A percentile compares a stretch with the other conserved stretches of the same genome.
phyloP scores from a whole-genome alignment of 2,329 filamentous ascomycete genomes.

The Fonsecaea multimorphosa region DNA sequence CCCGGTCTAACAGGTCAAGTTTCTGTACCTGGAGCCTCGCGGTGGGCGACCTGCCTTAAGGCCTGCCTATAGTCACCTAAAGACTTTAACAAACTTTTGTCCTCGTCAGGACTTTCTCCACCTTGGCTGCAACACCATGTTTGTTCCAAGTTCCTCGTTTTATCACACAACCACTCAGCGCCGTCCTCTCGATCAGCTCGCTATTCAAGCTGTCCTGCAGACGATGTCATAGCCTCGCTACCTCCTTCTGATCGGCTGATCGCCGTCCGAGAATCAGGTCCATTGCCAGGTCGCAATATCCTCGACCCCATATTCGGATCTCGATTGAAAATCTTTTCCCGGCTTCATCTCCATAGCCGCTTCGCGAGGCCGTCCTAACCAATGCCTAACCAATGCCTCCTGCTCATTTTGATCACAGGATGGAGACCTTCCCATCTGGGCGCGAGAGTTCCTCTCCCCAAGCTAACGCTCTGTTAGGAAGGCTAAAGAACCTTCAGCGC shows the following conservation, averaged over 20 bases:
- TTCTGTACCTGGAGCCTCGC: conserved; percentile 15
- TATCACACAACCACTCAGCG: conserved; percentile 14
- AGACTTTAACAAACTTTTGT: not conserved
- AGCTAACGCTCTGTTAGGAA: conserved; percentile 27
- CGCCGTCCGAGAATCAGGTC: not conserved
- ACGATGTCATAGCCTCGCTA: conserved; percentile 16
- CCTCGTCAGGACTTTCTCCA: conserved; percentile 15
- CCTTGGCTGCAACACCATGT: conserved; percentile 17
- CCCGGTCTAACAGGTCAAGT: conserved; percentile 1
- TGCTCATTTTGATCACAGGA: conserved; percentile 16
- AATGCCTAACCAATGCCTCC: conserved; percentile 16
- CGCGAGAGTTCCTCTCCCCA: conserved; percentile 17
- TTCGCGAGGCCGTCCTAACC: conserved; percentile 11
- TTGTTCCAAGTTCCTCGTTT: conserved; percentile 18
- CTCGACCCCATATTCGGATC: conserved; percentile 19
- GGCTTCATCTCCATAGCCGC: conserved; percentile 18
- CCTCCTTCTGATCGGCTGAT: conserved; percentile 12
- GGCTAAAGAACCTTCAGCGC: conserved; percentile 25
- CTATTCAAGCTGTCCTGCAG: not conserved
- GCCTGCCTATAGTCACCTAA: not conserved
- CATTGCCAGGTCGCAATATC: conserved; percentile 1
- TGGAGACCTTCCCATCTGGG: conserved; percentile 20
- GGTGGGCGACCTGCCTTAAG: not conserved
- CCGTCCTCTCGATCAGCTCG: not conserved
- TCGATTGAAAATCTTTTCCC: conserved; percentile 17